Base-by-base conservation (phyloP, 805 yeast genomes). In the Hermanozyma aechmeae region DNA sequence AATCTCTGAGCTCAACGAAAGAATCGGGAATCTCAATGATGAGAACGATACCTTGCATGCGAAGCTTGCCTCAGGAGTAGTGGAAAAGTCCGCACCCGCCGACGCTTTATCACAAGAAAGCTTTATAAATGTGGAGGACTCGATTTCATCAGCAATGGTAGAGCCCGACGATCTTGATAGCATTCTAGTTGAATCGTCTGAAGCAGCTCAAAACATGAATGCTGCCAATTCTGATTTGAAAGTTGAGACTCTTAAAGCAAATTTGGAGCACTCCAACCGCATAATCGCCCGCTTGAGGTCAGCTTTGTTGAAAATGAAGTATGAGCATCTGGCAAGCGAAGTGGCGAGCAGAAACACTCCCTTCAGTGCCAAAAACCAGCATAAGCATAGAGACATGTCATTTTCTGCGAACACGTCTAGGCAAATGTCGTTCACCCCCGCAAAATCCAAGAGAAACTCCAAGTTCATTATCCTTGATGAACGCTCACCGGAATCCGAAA, bases 171-270 rank as follows among this genome's bases (percentile, higher is more conserved):
- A 59, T 22, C 46, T 56, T 28, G 65, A 59, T 25, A 43, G 53
- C 15, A 42, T 58, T 16, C 39, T 61, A 17, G 34, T 44, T 9
- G 64, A 57, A 12, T 33, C 58, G 13, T 30, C 32, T 4, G 30
- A 28, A 11, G 30, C 26, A 14, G 26, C 45, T 53, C 10, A 18
- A 18, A 32, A 34, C 13, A 28, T 41, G 1, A 64, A 69, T 24
- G 56, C 62, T 1, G 56, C 58, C 17, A 62, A 67, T 33, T 51
- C 63, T 2, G 67, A 60, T 9, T 53, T 80, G 24, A 84, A 80
- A 44, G 56, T 71, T 3, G 87, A 82, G 43, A 76, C 86, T 1
- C 53, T 80, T 38, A 65, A 68, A 37, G 67, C 79, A 0, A 76
- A 81, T 15, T 61, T 83, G 40, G 61, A 65, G 12, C 82, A 70